Percentiles rank a stretch among this genome's conserved stretches.
Evolutionary conservation across 148 eudicot genomes (phyloP).

Genomic region (Vaccinium corymbosum): DNA sequence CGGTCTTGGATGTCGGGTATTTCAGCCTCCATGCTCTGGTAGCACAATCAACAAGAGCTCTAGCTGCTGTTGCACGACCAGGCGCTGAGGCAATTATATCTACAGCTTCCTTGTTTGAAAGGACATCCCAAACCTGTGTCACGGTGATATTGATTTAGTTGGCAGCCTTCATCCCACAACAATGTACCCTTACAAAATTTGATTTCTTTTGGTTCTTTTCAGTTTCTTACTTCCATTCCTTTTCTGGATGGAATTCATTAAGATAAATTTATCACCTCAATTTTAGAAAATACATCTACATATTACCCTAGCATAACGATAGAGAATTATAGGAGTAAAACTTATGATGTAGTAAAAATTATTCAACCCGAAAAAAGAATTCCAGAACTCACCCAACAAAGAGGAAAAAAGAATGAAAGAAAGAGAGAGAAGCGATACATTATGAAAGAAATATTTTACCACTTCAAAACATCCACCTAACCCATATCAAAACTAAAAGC

Average conservation of each 20-base stretch:
- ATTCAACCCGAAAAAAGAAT: neutral
- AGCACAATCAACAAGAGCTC: constrained; percentile 60
- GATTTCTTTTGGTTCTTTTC: neutral
- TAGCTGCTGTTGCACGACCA: constrained; percentile 45
- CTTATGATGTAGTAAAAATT: neutral
- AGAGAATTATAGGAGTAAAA: neutral
- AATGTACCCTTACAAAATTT: neutral
- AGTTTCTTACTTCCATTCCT: neutral
- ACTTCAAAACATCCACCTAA: neutral
- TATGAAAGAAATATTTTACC: neutral
- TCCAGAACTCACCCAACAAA: neutral
- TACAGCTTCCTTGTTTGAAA: constrained; percentile 66
- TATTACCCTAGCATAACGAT: neutral
- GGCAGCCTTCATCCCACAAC: neutral
- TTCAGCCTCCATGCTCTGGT: constrained; percentile 61
- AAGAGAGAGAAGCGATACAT: neutral
- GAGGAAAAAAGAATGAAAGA: neutral
- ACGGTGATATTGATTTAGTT: constrained; percentile 3
- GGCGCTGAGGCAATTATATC: constrained; percentile 58
- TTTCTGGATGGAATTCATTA: neutral
- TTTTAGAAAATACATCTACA: neutral
- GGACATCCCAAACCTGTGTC: constrained; percentile 69
- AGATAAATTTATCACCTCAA: neutral
- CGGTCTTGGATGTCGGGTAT: constrained; percentile 57
- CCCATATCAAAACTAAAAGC: neutral